A percentile compares a stretch with the other conserved stretches of the same genome.
phyloP scores from a whole-genome alignment of 1,139 yeast genomes.

The Wickerhamomyces sp. region DNA sequence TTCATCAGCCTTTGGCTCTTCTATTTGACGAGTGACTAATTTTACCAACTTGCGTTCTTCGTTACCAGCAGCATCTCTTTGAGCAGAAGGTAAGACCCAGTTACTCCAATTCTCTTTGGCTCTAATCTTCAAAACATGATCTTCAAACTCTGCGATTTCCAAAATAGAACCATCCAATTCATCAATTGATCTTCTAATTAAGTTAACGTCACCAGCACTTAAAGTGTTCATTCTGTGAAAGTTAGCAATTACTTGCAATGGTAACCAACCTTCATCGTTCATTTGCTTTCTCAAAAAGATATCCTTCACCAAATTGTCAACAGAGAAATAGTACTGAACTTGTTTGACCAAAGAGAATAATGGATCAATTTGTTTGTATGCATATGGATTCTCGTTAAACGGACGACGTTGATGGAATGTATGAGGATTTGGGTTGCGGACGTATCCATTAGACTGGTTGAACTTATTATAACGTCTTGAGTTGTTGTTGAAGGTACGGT shows the following conservation, averaged over 20 bases:
- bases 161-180: constrained; percentile 38
- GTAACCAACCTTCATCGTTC: constrained; percentile 73
- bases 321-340: constrained; percentile 83
- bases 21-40: constrained; percentile 3
- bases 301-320: constrained; percentile 83
- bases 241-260: constrained; percentile 55
- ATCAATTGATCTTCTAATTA: constrained; percentile 44
- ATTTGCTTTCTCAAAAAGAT: constrained; percentile 72
- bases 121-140: constrained; percentile 35
- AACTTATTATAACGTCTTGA: constrained; percentile 17
- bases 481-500: constrained; percentile 19
- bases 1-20: no score
- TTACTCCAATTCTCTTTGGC: constrained; percentile 36
- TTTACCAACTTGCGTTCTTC: constrained; percentile 25
- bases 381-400: constrained; percentile 9
- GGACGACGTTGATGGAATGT: constrained; percentile 11
- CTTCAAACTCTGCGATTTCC: constrained; percentile 23
- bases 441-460: constrained; percentile 2
- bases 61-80: constrained; percentile 38
- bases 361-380: constrained; percentile 21
- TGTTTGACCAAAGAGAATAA: constrained; percentile 40
- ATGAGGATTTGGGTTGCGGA: constrained; percentile 3
- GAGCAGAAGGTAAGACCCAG: constrained; percentile 48
- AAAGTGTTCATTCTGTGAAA: constrained; percentile 71
- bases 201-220: constrained; percentile 43